phyloP scores from a whole-genome alignment of 1,284 basidiomycete species.

The Cutaneotrichosporon spelunceum region DNA sequence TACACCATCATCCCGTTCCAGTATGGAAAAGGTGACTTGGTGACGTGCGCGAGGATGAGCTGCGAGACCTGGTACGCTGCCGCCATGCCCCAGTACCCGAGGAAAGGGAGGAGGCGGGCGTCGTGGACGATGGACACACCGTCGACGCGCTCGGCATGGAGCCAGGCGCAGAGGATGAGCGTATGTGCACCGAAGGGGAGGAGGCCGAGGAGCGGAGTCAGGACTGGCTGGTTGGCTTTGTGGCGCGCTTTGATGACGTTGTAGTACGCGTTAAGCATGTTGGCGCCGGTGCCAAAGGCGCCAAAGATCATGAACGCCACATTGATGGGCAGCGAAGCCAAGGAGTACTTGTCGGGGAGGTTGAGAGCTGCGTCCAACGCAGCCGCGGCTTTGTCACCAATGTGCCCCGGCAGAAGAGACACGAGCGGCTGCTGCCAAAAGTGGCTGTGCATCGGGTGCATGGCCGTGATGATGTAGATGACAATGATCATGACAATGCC shows the following conservation, averaged over 20 bases:
- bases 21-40: conserved; percentile 75
- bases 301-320: conserved; percentile 84
- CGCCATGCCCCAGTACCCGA: conserved; percentile 83
- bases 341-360: conserved; percentile 27
- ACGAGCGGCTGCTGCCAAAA: conserved; percentile 63
- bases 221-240: conserved; percentile 53
- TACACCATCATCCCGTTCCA: conserved; percentile 86
- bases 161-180: conserved; percentile 72
- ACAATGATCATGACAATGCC: conserved; percentile 83
- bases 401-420: conserved; percentile 31
- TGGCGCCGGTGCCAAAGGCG: conserved; percentile 69
- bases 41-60: conserved; percentile 92
- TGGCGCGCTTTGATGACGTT: conserved; percentile 65
- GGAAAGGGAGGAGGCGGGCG: conserved; percentile 75
- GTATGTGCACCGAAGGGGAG: conserved; percentile 74
- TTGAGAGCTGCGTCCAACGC: conserved; percentile 35
- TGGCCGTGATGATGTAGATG: conserved; percentile 72
- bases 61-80: conserved; percentile 68
- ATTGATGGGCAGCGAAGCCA: conserved; percentile 68
- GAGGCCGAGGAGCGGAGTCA: conserved; percentile 67
- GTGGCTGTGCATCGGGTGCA: conserved; percentile 60
- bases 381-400: conserved; percentile 22
- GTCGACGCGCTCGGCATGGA: conserved; percentile 60
- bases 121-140: conserved; percentile 55
- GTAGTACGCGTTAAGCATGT: conserved; percentile 73